Evolutionary conservation across 495 filamentous ascomycete species (phyloP), one percentile per base, ranked within the genome.

Genomic region (Filosporella fistucella): DNA sequence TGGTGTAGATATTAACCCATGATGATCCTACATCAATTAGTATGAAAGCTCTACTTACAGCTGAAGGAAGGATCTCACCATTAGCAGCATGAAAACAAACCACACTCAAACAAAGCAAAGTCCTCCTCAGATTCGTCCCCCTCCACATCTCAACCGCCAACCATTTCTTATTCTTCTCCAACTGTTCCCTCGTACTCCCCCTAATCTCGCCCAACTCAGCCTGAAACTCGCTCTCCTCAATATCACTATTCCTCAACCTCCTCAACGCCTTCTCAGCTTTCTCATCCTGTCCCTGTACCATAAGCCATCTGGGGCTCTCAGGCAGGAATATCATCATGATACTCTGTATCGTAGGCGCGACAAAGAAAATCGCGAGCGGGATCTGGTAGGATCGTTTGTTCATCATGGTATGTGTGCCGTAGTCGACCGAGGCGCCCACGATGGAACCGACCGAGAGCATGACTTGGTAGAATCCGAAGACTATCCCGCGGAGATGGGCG

Each of bases 291-390:
- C 71, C 69, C 24, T 66, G 60, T 33, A 68, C 67, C 32, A 80
- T 67, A 22, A 84, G 63, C 79, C 80, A 84, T 21, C 80, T 71
- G 1, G 80, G 80, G 6, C 72, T 76, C 50, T 84, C 80, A 7
- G 80, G 80, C 30, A 82, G 73, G 59, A 82, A 79, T 55, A 80
- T 64, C 6, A 84, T 57, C 9, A 67, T 70, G 25, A 70, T 59
- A 14, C 63, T 57, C 43, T 81, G 49, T 50, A 84, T 61, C 6
- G 64, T 63, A 0, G 79, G 79, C 6, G 81, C 65, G 21, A 81
- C 60, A 43, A 76, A 78, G 52, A 81, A 68, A 17, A 81, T 65
- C 7, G 77, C 76, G 0, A 84, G 63, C 1, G 80, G 77, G 41
- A 81, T 80, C 1, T 78, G 66, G 52, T 80, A 84, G 12, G 70